Percentiles rank a stretch among this genome's conserved stretches.
Conservation (phyloP, 495 filamentous ascomycete genomes). For the Neurospora sp. region DNA sequence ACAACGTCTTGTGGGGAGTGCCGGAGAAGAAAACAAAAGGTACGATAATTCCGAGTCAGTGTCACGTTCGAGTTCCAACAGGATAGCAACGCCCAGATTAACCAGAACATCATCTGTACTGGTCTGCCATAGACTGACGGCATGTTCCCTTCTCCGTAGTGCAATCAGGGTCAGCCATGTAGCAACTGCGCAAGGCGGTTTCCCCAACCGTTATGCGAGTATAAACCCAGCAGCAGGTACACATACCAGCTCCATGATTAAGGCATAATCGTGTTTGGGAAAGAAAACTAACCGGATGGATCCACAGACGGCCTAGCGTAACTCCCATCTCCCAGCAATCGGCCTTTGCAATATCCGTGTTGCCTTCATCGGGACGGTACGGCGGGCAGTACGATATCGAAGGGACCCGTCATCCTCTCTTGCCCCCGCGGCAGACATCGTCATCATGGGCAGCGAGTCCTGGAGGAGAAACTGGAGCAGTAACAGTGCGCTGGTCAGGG, state of each 20-base stretch:
- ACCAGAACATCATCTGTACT: neutral
- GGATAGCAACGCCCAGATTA: neutral
- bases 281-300: neutral
- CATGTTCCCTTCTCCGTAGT: conserved; percentile 12
- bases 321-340: conserved; percentile 10
- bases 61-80: neutral
- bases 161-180: conserved; percentile 31
- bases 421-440: conserved; percentile 1
- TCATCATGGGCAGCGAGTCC: conserved; percentile 8
- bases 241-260: neutral
- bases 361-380: conserved; percentile 5
- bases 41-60: conserved; percentile 3
- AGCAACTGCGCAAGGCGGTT: conserved; percentile 30
- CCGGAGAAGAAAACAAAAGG: conserved; percentile 31
- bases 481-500: conserved; percentile 10
- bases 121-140: conserved; percentile 1
- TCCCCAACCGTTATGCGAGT: conserved; percentile 29
- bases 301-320: conserved; percentile 12
- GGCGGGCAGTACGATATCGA: neutral
- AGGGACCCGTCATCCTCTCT: conserved; percentile 3
- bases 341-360: conserved; percentile 15
- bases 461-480: conserved; percentile 4
- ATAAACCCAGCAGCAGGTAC: conserved; percentile 22
- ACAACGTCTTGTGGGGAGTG: conserved; percentile 33
- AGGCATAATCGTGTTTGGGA: neutral